Evolutionary conservation across 352 stramenopile genomes (phyloP), one percentile per base, ranked within the genome.

Genomic region (Phytophthora boehmeriae): DNA sequence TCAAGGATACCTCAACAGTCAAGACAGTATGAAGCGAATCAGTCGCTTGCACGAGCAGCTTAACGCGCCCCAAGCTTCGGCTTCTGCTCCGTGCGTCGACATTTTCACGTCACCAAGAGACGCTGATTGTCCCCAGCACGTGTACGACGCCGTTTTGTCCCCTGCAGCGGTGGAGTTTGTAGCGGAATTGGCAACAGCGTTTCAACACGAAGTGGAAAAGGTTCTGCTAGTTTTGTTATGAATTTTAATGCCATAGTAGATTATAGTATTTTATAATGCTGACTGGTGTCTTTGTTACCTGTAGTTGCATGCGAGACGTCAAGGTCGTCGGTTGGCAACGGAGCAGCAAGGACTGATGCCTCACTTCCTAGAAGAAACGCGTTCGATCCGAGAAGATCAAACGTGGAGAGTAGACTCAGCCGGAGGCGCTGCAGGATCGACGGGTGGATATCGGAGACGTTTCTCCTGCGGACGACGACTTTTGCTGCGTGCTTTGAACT

Each of bases 361-460:
- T n/a, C 74, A 84, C 43, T 99, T 98, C 68, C 63, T 93, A 19
- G 52, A 74, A 3, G 68, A 83, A 27, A 96, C 84, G 25, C 73
- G 73, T 23, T 63, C 74, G 38, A 86, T 94, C 46, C 80, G 89
- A 20, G 71, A 93, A 27, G 80, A 90, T 46, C 14, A 63, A 13
- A 72, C 53, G 23, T 95, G 88, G 88, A 70, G 54, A 30, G 63
- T 92, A 17, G 82, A 86, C 27, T 1, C 70, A 90, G 30, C 92
- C 92, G 4, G 53, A 53, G 6, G 81, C 85, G 54, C 75, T 98
- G 14, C 67, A 80, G 35, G 93, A 98, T 63, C 89, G 96, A 46
- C 84, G 94, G 25, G 95, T 99, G 9, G 96, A 98, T 73, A 98
- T 98, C 49, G 97, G 93, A 38, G 95, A 97, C 51, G 80, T 90